These are phyloP conservation scores for Neurospora crassa DNA, from an alignment of 2,329 filamentous ascomycete species.

Conservation along the genomic window DNA sequence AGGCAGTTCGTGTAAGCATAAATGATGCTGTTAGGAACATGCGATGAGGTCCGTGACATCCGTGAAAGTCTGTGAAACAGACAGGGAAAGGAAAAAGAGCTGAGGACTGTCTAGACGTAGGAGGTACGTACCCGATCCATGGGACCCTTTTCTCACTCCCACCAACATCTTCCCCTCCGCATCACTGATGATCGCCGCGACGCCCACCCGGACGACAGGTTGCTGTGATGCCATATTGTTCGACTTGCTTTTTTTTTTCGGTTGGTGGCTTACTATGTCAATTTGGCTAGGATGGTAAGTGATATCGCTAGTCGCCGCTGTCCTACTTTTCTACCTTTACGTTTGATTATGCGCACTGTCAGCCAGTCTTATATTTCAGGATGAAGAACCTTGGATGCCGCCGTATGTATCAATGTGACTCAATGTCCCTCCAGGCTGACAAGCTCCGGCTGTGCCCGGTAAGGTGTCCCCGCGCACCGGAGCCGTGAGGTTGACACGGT, in stretches of 20 bases:
- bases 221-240: not conserved
- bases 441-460: not conserved
- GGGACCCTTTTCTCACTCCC: slow-evolving; percentile 30
- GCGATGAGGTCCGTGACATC: not conserved
- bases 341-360: not conserved
- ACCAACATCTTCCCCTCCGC: slow-evolving; percentile 34
- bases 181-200: slow-evolving; percentile 37
- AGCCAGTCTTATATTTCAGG: not conserved
- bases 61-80: not conserved
- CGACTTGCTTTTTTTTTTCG: not conserved
- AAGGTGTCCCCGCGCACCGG: not conserved
- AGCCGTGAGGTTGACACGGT: not conserved
- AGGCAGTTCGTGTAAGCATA: not conserved
- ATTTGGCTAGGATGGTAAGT: not conserved
- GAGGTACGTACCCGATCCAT: not conserved
- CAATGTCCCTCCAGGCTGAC: not conserved
- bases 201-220: slow-evolving; percentile 5
- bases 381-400: not conserved
- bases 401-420: not conserved
- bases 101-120: not conserved
- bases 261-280: not conserved
- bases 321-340: not conserved
- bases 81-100: not conserved
- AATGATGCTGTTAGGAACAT: not conserved
- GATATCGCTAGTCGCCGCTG: not conserved